These are phyloP conservation scores for Pythium volutum DNA, from an alignment of 352 stramenopile genomes.

Conservation along the genomic window DNA sequence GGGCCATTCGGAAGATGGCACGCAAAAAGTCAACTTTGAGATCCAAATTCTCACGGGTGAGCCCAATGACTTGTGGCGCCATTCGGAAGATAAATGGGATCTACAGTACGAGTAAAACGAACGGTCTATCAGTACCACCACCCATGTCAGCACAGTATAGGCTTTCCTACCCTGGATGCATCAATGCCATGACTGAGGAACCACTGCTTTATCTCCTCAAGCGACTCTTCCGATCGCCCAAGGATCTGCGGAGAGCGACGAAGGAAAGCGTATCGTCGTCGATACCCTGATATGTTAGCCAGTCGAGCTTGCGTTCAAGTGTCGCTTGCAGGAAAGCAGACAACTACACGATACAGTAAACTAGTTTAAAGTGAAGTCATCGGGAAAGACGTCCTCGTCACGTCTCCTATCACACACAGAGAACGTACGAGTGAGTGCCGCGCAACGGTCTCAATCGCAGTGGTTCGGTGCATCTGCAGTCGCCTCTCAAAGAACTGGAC, in stretches of 20 bases:
- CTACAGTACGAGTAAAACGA: conserved; percentile 28
- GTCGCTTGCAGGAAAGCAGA: no score
- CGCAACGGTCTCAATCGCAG: neutral
- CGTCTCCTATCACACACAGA: no score
- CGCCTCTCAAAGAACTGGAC: neutral
- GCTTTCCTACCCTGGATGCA: conserved; percentile 11
- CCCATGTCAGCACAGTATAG: neutral
- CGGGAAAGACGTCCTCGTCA: no score
- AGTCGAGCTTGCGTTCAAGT: conserved; percentile 15
- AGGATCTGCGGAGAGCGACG: conserved; percentile 13
- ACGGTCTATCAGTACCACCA: no score
- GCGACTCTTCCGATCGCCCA: conserved; percentile 4
- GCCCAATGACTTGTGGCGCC: conserved; percentile 39
- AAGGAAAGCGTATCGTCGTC: conserved; percentile 1
- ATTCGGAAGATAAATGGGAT: conserved; percentile 53
- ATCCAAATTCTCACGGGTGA: conserved; percentile 41
- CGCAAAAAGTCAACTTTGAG: conserved; percentile 40
- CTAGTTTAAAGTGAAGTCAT: no score
- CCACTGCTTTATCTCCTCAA: conserved; percentile 15
- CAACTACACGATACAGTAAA: no score
- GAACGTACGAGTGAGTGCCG: neutral
- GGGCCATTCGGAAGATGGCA: conserved; percentile 43
- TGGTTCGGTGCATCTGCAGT: neutral
- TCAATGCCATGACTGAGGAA: conserved; percentile 10
- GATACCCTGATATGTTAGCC: conserved; percentile 8